Conservation (phyloP, 768 basidiomycete genomes). For the Tulasnella sp. region DNA sequence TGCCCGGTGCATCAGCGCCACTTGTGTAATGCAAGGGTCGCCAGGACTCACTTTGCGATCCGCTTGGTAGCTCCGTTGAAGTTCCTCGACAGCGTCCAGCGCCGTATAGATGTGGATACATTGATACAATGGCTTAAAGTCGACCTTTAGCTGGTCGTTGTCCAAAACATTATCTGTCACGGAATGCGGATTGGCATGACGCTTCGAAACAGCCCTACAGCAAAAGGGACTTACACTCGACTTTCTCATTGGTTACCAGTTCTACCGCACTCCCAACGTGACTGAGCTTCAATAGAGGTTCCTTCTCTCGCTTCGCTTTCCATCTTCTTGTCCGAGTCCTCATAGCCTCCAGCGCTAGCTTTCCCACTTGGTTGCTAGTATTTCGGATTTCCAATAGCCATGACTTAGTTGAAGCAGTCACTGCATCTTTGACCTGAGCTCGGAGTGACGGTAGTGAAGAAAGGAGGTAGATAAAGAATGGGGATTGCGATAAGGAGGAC, state of each 20-base stretch:
- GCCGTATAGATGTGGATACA: slow-evolving; percentile 96
- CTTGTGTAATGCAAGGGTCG: not conserved
- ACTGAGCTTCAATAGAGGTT: slow-evolving; percentile 68
- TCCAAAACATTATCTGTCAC: slow-evolving; percentile 80
- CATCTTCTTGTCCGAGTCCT: slow-evolving; percentile 76
- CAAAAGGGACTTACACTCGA: slow-evolving; percentile 68
- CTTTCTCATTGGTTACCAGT: slow-evolving; percentile 86
- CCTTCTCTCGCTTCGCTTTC: slow-evolving; percentile 78
- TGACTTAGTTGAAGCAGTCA: slow-evolving; percentile 91
- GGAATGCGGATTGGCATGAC: not conserved
- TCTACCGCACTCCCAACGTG: slow-evolving; percentile 91
- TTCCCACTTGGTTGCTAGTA: slow-evolving; percentile 78
- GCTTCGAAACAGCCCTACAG: not conserved
- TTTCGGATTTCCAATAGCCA: slow-evolving; percentile 96
- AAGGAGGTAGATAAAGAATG: slow-evolving; percentile 86
- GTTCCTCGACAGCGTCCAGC: slow-evolving; percentile 82
- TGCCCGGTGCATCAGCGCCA: slow-evolving; percentile 4
- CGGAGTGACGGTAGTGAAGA: slow-evolving; percentile 89
- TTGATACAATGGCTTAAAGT: slow-evolving; percentile 93
- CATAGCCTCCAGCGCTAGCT: slow-evolving; percentile 86
- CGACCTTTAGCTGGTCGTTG: slow-evolving; percentile 80
- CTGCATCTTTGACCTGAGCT: slow-evolving; percentile 84
- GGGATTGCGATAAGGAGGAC: slow-evolving; percentile 84
- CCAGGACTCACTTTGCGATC: slow-evolving; percentile 71
- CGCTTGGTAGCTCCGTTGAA: slow-evolving; percentile 91